Percentiles rank a stretch among this genome's conserved stretches.
phyloP scores from a whole-genome alignment of 2,329 filamentous ascomycete genomes.

The Ophiobolus disseminans region DNA sequence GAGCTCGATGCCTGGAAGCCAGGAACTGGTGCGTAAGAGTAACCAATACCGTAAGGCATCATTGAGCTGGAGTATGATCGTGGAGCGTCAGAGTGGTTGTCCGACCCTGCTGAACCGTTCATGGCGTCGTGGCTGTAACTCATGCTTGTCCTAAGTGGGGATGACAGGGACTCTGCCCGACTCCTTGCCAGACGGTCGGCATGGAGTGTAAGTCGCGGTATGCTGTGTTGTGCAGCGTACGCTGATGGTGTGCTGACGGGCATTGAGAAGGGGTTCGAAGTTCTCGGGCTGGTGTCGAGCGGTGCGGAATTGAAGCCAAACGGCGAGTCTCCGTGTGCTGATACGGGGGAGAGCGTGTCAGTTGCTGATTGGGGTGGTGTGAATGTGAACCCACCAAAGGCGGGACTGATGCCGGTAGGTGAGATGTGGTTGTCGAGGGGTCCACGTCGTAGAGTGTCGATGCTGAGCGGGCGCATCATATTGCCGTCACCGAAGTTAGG shows the following conservation, averaged over 20 bases:
- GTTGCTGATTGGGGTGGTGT: conserved; percentile 60
- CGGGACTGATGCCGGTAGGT: conserved; percentile 70
- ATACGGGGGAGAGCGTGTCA: conserved; percentile 56
- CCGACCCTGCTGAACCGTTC: conserved; percentile 33
- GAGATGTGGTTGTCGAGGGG: conserved; percentile 72
- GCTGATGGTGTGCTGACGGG: conserved; percentile 40
- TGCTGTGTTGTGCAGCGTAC: conserved; percentile 48
- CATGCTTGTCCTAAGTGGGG: conserved; percentile 56
- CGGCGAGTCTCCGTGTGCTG: conserved; percentile 50
- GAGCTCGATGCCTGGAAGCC: conserved; percentile 49
- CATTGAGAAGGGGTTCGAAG: conserved; percentile 50
- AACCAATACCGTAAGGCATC: conserved; percentile 50
- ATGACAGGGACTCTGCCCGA: conserved; percentile 52
- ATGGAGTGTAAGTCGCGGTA: conserved; percentile 54
- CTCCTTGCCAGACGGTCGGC: conserved; percentile 51
- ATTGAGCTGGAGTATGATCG: conserved; percentile 42
- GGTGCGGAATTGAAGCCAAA: conserved; percentile 49
- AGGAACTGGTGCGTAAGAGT: conserved; percentile 49
- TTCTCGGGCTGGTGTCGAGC: conserved; percentile 47
- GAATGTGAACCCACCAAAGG: conserved; percentile 72
- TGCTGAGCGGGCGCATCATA: conserved; percentile 71
- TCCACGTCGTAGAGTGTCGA: conserved; percentile 70
- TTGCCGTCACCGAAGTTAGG: conserved; percentile 59
- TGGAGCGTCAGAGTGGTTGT: conserved; percentile 31
- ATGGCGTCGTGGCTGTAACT: conserved; percentile 49